Percentiles rank a stretch among this genome's conserved stretches.
These are phyloP conservation scores for Ceratobasidium papillatum DNA, from an alignment of 1,284 basidiomycete genomes.

Conservation along the genomic window DNA sequence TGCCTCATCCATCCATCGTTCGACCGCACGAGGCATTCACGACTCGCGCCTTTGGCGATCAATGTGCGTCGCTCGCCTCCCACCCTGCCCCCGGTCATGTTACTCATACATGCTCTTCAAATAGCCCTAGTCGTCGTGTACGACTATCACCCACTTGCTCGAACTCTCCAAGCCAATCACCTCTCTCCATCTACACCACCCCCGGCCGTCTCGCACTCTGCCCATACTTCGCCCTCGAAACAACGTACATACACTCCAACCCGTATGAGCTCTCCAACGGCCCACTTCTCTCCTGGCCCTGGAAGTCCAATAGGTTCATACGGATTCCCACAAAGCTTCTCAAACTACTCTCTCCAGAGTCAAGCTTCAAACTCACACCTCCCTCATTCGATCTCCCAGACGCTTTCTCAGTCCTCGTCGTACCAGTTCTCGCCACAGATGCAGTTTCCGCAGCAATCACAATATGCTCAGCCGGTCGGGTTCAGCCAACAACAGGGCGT, in stretches of 20 bases:
- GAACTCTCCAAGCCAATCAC: conserved; percentile 69
- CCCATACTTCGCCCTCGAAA: conserved; percentile 29
- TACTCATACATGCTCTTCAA: neutral
- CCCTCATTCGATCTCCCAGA: conserved; percentile 13
- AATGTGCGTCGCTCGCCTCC: conserved; percentile 65
- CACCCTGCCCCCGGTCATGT: neutral
- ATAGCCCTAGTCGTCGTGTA: conserved; percentile 92
- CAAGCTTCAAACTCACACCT: neutral
- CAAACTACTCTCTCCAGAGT: conserved; percentile 15
- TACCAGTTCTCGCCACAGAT: conserved; percentile 30
- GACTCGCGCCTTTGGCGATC: conserved; percentile 90
- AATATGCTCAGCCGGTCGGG: conserved; percentile 53
- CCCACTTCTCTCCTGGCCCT: conserved; percentile 47
- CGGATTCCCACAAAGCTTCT: conserved; percentile 25
- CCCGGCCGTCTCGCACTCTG: conserved; percentile 43
- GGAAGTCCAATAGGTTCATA: conserved; percentile 21
- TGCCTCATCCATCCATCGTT: conserved; percentile 90
- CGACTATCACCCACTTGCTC: conserved; percentile 87
- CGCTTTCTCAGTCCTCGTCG: conserved; percentile 35
- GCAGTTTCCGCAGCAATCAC: conserved; percentile 51
- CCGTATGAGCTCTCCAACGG: conserved; percentile 55
- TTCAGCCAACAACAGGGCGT: conserved; percentile 37
- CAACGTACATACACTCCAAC: conserved; percentile 26
- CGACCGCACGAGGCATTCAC: conserved; percentile 94
- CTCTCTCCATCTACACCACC: conserved; percentile 55